Percentiles rank a stretch among this genome's conserved stretches.
Conservation (phyloP, 2,329 filamentous ascomycete genomes). For the Colletotrichum abscissum region DNA sequence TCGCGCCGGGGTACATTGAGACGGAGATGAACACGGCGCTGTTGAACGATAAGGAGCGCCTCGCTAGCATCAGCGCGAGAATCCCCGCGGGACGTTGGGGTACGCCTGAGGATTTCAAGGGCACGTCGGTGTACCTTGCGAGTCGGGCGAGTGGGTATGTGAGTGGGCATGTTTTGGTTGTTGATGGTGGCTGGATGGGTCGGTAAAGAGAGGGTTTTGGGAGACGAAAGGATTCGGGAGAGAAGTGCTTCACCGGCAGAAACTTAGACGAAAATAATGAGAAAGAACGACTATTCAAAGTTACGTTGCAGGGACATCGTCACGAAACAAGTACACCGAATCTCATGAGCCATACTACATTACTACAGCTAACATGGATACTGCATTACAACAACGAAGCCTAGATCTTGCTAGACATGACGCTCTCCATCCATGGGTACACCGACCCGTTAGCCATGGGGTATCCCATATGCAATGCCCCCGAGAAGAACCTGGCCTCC, state of each 20-base stretch:
- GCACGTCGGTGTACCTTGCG: conserved; percentile 80
- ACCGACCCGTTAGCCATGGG: conserved; percentile 67
- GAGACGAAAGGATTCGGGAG: background rate
- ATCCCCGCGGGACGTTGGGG: conserved; percentile 91
- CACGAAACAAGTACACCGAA: background rate
- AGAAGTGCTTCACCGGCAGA: background rate
- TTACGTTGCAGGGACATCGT: background rate
- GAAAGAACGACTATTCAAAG: background rate
- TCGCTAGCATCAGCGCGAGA: conserved; percentile 79
- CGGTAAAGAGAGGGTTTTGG: conserved; percentile 60
- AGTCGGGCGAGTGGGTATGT: conserved; percentile 84
- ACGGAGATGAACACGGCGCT: conserved; percentile 96
- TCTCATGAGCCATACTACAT: background rate
- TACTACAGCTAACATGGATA: background rate
- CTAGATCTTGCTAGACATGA: conserved; percentile 51
- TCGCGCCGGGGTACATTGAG: conserved; percentile 89
- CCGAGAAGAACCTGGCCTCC: conserved; percentile 71
- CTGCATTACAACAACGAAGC: background rate
- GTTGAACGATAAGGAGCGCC: conserved; percentile 76
- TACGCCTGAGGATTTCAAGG: conserved; percentile 87
- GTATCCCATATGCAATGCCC: conserved; percentile 75
- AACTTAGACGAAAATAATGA: background rate
- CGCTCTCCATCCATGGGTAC: conserved; percentile 71
- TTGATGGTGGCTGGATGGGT: conserved; percentile 96
- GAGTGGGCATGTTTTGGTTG: conserved; percentile 82